Base-by-base conservation (phyloP, 352 stramenopile species). In the Poterioochromonas sp. region DNA sequence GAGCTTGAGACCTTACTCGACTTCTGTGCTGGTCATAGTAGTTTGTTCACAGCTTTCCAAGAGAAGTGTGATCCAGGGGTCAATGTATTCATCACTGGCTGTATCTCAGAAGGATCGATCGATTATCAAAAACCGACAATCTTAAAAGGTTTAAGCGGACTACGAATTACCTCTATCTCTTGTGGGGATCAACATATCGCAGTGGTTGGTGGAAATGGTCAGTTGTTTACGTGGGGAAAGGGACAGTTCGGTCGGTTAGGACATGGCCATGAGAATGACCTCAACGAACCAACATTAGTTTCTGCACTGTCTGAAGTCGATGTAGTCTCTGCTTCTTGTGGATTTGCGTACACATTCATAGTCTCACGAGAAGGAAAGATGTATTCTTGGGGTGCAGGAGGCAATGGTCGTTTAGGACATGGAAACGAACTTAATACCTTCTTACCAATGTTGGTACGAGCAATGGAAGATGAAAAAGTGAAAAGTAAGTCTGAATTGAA, bases 371-470 rank as follows among this genome's bases (percentile, higher is more conserved):
- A 90, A 22, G 90, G 90, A 0, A 79, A 86, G n/a, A 41, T 86
- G 20, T 87, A 83, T 77, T 87, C 83, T 20, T 86, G 83, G 82
- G 91, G 91, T 26, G 83, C 87, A 20, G 94, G 93, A 77, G 83
- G 85, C 43, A 86, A 90, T 65, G 91, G 89, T 0, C 91, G 90
- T 76, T 93, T 91, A 34, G 91, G 90, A 15, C 88, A 80, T n/a
- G 80, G 80, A 43, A 63, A 80, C 39, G 22, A n/a, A 58, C 70
- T 80, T 51, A 69, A 79, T 37, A 53, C 18, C 58, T 49, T 43
- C 44, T 41, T 62, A 49, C 76, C 60, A 77, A 44, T 73, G 76
- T 39, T 47, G 58, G 64, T 60, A 20, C 15, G 35, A 58, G 39
- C 37, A 76, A 58, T 73, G 0, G 64, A 11, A 41, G 0, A 41